Base-by-base conservation (phyloP, 768 basidiomycete genomes). In the Lactarius evosmus region DNA sequence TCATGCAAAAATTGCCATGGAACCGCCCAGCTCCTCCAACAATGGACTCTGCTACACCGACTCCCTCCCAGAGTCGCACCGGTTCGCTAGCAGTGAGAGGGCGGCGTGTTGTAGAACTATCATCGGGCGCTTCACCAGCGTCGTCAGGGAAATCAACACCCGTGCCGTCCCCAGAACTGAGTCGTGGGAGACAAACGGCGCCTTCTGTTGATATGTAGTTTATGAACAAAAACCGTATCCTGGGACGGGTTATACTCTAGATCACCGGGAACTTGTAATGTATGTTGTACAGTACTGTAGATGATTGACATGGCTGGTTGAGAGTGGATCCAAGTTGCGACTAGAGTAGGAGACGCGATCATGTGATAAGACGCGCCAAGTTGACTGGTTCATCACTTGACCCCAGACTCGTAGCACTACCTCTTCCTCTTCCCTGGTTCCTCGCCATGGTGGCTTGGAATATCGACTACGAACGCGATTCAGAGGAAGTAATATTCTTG, bases 1-100 rank as follows among this genome's bases (percentile, higher is more conserved):
- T 73, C 9, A 56, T 50, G 58, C 62, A 67, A 58, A 70, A 69
- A 61, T 64, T 75, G 66, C 69, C 73, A 25, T 70, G 74, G 72
- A 68, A 61, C 51, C 58, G 41, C 27, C 63, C 50, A n/a, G 52
- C 33, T 38, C 57, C 54, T 33, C 63, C 66, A 5, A 54, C 60
- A 16, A 7, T 29, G 11, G 60, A 64, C 52, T 61, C 65, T 16
- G 51, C 55, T 17, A 7, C 60, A 14, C 2, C 60, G 17, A 67
- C 67, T 6, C 67, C 67, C 12, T 51, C 60, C n/a, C 65, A 34
- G 32, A 67, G 60, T 50, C 67, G 65, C 22, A n/a, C 30, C 25
- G 49, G 65, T 44, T 61, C 67, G 19, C 8, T 58, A 25, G 34
- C 65, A 0, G 11, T 56, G 5, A 36, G 67, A 17, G 60, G 56